These are phyloP conservation scores for Eragrostis curvula DNA, from an alignment of 176 grass and related monocot genomes.

Conservation along the genomic window DNA sequence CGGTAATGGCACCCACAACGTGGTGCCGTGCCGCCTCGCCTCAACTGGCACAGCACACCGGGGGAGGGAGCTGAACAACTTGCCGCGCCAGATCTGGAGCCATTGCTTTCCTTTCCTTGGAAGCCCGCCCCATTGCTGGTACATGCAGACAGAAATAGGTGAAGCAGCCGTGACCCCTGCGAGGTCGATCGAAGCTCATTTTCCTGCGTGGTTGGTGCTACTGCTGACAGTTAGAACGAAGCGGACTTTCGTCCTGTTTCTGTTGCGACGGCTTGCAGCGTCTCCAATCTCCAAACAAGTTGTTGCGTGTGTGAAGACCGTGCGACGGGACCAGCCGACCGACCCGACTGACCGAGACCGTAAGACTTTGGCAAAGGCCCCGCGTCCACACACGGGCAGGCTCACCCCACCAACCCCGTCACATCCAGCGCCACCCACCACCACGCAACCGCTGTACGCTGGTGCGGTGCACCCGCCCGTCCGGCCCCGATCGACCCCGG, in stretches of 20 bases:
- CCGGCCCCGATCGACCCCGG: too few species aligned
- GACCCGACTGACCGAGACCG: slow-evolving; percentile 13
- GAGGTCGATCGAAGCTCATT: neutral
- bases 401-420: slow-evolving; percentile 41
- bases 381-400: slow-evolving; percentile 24
- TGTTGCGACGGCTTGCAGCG: slow-evolving; percentile 1
- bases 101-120: slow-evolving; percentile 51
- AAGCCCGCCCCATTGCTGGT: slow-evolving; percentile 22
- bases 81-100: neutral
- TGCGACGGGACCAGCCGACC: neutral
- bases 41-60: neutral
- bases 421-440: slow-evolving; percentile 24
- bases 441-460: neutral
- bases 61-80: neutral
- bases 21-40: neutral
- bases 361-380: neutral
- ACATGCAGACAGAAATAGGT: neutral
- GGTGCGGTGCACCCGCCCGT: neutral
- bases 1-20: neutral
- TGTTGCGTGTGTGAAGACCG: slow-evolving; percentile 7
- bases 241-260: neutral
- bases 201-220: neutral
- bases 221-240: neutral
- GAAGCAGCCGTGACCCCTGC: neutral
- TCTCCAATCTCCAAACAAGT: neutral